Percentiles rank a stretch among this genome's conserved stretches.
Evolutionary conservation across 2,329 filamentous ascomycete genomes (phyloP).

Genomic region (Diaporthe destruens): DNA sequence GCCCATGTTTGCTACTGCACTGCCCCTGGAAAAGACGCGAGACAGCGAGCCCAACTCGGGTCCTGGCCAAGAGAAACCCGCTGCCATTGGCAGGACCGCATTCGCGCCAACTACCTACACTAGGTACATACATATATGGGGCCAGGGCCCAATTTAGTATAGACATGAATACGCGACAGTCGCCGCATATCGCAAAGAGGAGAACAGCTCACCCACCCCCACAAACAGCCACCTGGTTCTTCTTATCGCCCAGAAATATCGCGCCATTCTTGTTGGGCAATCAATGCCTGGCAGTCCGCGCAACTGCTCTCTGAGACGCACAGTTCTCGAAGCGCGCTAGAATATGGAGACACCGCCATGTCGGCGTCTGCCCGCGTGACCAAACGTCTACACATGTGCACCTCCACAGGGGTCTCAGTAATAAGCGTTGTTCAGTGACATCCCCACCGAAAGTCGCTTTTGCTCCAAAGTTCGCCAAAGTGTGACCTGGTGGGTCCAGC

Average conservation of each 20-base stretch:
- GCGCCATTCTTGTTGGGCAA: constrained; percentile 13
- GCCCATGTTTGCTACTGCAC: constrained; percentile 4
- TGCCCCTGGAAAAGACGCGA: constrained; percentile 3
- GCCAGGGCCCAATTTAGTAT: constrained; percentile 25
- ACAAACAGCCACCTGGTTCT: constrained; percentile 31
- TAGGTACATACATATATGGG: not conserved
- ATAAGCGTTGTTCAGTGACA: too few species aligned
- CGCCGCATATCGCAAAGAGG: constrained; percentile 20
- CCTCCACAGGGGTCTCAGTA: too few species aligned
- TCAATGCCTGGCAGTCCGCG: not conserved
- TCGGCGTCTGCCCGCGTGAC: constrained; percentile 34
- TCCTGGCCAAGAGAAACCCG: not conserved
- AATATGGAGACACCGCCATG: constrained; percentile 36
- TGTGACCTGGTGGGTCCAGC: too few species aligned
- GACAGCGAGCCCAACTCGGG: constrained; percentile 27
- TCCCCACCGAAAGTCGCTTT: too few species aligned
- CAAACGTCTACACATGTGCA: too few species aligned
- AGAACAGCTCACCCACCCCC: constrained; percentile 32
- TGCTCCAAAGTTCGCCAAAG: too few species aligned
- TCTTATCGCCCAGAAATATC: constrained; percentile 23
- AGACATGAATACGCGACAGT: constrained; percentile 13
- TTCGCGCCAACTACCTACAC: not conserved
- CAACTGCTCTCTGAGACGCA: constrained; percentile 27
- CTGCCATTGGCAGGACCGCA: constrained; percentile 22
- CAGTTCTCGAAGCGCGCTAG: constrained; percentile 30